These are phyloP conservation scores for Agrocybe praecox DNA, from an alignment of 768 basidiomycete genomes.

Conservation along the genomic window DNA sequence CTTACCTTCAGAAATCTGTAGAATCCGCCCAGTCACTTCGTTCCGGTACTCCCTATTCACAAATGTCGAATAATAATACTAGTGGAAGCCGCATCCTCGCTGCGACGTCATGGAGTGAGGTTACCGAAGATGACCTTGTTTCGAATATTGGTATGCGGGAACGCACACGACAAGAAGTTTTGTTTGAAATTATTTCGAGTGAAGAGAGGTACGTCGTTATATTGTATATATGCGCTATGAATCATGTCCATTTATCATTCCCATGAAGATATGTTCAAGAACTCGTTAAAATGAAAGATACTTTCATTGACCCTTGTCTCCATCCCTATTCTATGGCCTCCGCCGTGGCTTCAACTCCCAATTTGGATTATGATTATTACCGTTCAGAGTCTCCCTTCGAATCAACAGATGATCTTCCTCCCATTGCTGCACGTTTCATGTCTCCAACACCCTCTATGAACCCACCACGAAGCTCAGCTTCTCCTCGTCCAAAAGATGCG, in stretches of 20 bases:
- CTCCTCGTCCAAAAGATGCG: conserved; percentile 52
- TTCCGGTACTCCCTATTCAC: conserved; percentile 81
- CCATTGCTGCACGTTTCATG: conserved; percentile 93
- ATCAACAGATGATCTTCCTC: conserved; percentile 73
- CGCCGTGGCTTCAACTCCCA: conserved; percentile 54
- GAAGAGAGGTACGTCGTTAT: conserved; percentile 78
- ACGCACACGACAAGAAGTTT: conserved; percentile 92
- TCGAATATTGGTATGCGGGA: conserved; percentile 92
- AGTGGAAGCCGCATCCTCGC: conserved; percentile 75
- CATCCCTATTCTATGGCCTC: conserved; percentile 70
- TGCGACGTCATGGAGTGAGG: conserved; percentile 89
- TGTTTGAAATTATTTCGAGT: conserved; percentile 95
- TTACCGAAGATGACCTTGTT: conserved; percentile 92
- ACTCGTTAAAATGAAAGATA: conserved; percentile 89
- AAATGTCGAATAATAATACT: conserved; percentile 58
- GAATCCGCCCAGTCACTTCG: conserved; percentile 70
- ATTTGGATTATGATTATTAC: conserved; percentile 71
- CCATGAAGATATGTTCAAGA: conserved; percentile 84
- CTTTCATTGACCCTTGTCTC: conserved; percentile 87
- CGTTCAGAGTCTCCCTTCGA: conserved; percentile 71
- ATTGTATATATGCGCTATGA: conserved; percentile 1
- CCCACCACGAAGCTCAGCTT: conserved; percentile 28
- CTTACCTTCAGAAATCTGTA: conserved; percentile 51
- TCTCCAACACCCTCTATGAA: conserved; percentile 60
- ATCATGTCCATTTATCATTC: conserved; percentile 12